Base-by-base conservation (phyloP, 192 early-diverging fungal species). In the Backusella psychrophila region DNA sequence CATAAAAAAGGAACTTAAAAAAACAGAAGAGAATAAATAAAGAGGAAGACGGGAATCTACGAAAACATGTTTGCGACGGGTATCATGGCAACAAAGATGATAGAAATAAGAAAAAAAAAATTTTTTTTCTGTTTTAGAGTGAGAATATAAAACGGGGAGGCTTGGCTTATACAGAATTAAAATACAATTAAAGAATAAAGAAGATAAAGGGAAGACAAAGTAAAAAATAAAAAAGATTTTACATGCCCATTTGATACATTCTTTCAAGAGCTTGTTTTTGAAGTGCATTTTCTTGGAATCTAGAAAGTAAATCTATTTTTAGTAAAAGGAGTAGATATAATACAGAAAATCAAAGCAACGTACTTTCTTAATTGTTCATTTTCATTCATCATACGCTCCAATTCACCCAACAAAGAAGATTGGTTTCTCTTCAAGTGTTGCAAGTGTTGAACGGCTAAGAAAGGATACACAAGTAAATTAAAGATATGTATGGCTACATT, bases 391-490 rank as follows among this genome's bases (percentile, higher is more conserved):
- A 78, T 65, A 56, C 77, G 59, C 23, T 78, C 77, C 59, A 78
- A 34, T 73, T 78, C 77, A 49, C 74, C 67, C 11, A 82, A 74
- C 19, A 82, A 68, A 46, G 77, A 75, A 63, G 69, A 42, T 78
- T 80, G 81, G n/a, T 75, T 82, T 46, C 77, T 82, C 39, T 84
- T 84, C 31, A 84, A 67, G 41, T 84, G 83, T 53, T 82, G 75
- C 49, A 84, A 71, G 39, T 84, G 83, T 75, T 82, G 75, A 65
- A 82, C 81, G 66, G 83, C 82, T 80, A 71, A 71, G 46, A 23
- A 72, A 34, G n/a, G 29, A 11, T 73, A n/a, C 53, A 14, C n/a
- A 29, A 29, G 26, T 63, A 63, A 63, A 63, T 63, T 63, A 63
- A 63, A 3, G 21, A 29, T 29, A 29, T 29, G 26, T 14, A 29